phyloP scores from a whole-genome alignment of 345 rosid species.

The Brassica carinata region DNA sequence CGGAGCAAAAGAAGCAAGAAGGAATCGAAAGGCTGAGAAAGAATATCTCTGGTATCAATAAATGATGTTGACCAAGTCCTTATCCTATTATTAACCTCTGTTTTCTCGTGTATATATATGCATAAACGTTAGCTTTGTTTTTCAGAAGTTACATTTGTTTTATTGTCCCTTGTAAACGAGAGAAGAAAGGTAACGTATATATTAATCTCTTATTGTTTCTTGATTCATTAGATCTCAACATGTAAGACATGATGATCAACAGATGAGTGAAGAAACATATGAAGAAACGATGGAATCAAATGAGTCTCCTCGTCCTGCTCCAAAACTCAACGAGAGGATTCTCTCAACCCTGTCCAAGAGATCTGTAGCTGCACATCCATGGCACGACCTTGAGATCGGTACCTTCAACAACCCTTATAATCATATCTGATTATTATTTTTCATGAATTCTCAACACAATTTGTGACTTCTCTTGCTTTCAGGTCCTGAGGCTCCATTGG shows the following conservation, averaged over 20 bases:
- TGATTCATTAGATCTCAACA: conserved; percentile 12
- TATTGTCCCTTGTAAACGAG: conserved; percentile 12
- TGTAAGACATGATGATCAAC: background rate
- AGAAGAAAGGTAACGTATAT: conserved; percentile 28
- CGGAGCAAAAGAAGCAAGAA: background rate
- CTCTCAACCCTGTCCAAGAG: conserved; percentile 91
- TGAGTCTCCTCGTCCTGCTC: conserved; percentile 32
- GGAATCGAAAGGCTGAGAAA: conserved; percentile 42
- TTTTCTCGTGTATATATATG: conserved; percentile 18
- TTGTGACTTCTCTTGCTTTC: conserved; percentile 23
- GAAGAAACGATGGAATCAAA: conserved; percentile 9
- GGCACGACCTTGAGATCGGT: conserved; percentile 99
- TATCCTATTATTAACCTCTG: conserved; percentile 35
- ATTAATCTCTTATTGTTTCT: background rate
- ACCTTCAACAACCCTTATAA: background rate
- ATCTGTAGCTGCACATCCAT: conserved; percentile 98
- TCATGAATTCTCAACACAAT: background rate
- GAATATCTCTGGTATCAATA: conserved; percentile 34
- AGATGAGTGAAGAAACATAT: conserved; percentile 54
- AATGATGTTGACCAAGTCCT: conserved; percentile 31
- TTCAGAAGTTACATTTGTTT: conserved; percentile 23
- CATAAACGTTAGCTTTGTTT: conserved; percentile 13
- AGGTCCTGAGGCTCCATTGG: conserved; percentile 86
- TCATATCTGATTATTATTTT: background rate
- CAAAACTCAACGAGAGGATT: conserved; percentile 85